These are phyloP conservation scores for Tritrichomonas foetus DNA, from an alignment of 208 protist species.

Conservation along the genomic window DNA sequence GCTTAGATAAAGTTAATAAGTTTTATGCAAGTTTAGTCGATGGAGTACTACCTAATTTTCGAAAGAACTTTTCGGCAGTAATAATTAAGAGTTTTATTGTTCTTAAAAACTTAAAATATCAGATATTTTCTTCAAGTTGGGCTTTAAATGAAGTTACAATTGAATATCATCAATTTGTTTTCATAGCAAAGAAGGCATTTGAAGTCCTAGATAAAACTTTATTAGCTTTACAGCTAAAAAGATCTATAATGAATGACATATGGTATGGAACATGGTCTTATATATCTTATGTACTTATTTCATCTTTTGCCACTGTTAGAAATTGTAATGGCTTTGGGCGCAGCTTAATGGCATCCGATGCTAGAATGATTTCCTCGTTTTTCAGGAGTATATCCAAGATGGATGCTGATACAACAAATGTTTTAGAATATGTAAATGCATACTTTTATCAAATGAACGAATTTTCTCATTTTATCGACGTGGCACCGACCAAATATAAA, in stretches of 20 bases:
- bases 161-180: slow-evolving; percentile 30
- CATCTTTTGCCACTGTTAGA: background rate
- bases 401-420: background rate
- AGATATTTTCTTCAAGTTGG: background rate
- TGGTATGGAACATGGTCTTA: background rate
- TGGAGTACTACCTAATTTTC: background rate
- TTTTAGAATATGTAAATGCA: background rate
- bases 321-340: background rate
- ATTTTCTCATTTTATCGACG: background rate
- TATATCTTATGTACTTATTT: background rate
- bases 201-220: background rate
- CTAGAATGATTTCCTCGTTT: background rate
- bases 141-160: background rate
- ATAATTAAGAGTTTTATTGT: background rate
- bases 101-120: background rate
- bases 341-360: background rate
- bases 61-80: background rate
- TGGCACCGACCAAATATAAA: background rate
- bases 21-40: background rate
- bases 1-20: background rate
- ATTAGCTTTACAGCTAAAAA: background rate
- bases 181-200: background rate
- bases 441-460: background rate
- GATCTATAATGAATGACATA: background rate
- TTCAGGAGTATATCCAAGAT: background rate